phyloP scores from a whole-genome alignment of 345 rosid genomes.

The Fremontodendron californicum region DNA sequence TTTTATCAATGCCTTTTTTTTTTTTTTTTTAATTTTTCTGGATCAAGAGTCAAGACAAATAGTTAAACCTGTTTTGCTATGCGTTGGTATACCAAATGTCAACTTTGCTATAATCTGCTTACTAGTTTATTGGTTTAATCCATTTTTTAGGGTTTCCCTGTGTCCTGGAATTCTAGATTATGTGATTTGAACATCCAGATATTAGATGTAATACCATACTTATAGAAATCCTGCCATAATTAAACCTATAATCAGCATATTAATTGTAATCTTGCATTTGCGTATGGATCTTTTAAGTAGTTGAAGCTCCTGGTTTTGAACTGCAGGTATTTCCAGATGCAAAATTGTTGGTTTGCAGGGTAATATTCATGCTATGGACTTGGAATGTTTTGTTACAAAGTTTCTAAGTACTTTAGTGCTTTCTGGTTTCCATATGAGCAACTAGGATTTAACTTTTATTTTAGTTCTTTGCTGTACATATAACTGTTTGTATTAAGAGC shows the following conservation, averaged over 20 bases:
- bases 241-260: too few relatives aligned
- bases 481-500: slow-evolving; percentile 8
- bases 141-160: too few relatives aligned
- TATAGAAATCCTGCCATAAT: too few relatives aligned
- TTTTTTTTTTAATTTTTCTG: too few relatives aligned
- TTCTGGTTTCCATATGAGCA: slow-evolving; percentile 1
- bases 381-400: slow-evolving; percentile 5
- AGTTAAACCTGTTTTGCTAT: neutral
- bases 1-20: neutral
- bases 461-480: slow-evolving; percentile 26
- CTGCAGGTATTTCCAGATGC: slow-evolving; percentile 20
- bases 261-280: neutral
- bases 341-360: slow-evolving; percentile 6
- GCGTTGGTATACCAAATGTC: neutral
- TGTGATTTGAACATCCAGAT: neutral
- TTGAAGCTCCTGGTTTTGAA: neutral
- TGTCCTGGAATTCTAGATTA: neutral
- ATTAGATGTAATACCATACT: neutral
- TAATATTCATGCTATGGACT: slow-evolving; percentile 4
- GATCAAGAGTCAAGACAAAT: neutral
- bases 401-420: slow-evolving; percentile 11
- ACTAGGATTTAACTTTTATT: slow-evolving; percentile 12
- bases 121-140: neutral
- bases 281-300: slow-evolving; percentile 4
- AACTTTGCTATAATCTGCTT: neutral